Evolutionary conservation across 768 basidiomycete species (phyloP).

Genomic region (Xerocomellus chrysenteron): DNA sequence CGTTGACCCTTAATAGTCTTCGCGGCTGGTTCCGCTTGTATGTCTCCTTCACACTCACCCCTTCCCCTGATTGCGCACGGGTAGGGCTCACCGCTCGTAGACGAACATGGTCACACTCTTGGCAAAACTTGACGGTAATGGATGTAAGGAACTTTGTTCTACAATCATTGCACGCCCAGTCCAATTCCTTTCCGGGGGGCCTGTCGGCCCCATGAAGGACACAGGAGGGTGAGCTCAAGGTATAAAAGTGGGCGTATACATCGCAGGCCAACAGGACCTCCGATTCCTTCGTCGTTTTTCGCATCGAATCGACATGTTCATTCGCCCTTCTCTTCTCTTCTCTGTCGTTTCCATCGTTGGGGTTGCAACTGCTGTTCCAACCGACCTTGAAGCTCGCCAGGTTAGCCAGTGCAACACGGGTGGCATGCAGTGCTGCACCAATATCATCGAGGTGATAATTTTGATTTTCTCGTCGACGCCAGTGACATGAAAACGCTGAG

Average conservation of each 20-base stretch:
- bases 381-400: background rate
- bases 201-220: background rate
- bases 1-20: background rate
- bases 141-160: background rate
- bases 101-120: background rate
- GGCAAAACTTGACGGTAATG: background rate
- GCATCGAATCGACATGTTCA: background rate
- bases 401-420: conserved; percentile 40
- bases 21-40: background rate
- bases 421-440: conserved; percentile 17
- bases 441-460: too few species aligned
- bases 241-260: background rate
- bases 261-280: background rate
- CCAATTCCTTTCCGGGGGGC: background rate
- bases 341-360: background rate
- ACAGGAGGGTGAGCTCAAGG: background rate
- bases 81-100: background rate
- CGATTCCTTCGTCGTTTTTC: background rate
- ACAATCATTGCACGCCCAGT: background rate
- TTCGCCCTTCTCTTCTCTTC: background rate
- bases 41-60: background rate
- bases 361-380: background rate
- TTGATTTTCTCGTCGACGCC: background rate
- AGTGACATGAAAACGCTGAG: background rate
- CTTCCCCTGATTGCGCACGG: background rate